Conservation (phyloP, 768 basidiomycete genomes). For the Boletus barrowsii region DNA sequence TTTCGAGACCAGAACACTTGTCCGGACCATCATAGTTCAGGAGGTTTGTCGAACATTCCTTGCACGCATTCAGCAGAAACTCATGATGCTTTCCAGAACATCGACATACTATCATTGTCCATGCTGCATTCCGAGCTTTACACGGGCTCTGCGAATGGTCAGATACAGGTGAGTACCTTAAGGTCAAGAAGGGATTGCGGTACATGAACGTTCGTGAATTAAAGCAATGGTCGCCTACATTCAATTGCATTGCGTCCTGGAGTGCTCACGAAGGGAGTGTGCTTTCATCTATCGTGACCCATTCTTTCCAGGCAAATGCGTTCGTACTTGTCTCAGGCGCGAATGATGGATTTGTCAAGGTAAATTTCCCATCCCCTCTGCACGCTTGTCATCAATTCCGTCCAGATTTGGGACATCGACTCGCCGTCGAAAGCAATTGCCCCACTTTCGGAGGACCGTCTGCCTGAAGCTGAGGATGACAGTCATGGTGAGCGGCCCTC, state of each 20-base stretch:
- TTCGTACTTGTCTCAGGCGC: slow-evolving; percentile 69
- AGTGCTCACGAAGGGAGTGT: slow-evolving; percentile 76
- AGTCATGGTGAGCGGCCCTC: slow-evolving; percentile 15
- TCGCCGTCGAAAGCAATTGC: slow-evolving; percentile 14
- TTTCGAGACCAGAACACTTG: slow-evolving; percentile 81
- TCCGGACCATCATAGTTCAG: slow-evolving; percentile 83
- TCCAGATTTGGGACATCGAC: slow-evolving; percentile 54
- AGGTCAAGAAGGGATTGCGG: background rate
- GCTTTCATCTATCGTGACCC: slow-evolving; percentile 69
- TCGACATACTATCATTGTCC: slow-evolving; percentile 81
- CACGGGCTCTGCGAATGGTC: slow-evolving; percentile 64
- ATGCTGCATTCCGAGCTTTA: slow-evolving; percentile 63
- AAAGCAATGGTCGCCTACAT: slow-evolving; percentile 80
- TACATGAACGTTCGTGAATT: background rate
- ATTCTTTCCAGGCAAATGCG: slow-evolving; percentile 22
- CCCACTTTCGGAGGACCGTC: background rate
- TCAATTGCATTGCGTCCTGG: slow-evolving; percentile 85
- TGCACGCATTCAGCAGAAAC: background rate
- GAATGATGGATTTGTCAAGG: slow-evolving; percentile 84
- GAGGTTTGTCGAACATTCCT: slow-evolving; percentile 46
- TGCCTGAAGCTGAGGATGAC: slow-evolving; percentile 16
- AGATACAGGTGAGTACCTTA: slow-evolving; percentile 54
- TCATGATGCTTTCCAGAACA: slow-evolving; percentile 41
- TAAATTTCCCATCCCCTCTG: slow-evolving; percentile 25
- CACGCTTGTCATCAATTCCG: background rate